These are phyloP conservation scores for Hirsutella minnesotensis DNA, from an alignment of 2,329 filamentous ascomycete species.

Conservation along the genomic window DNA sequence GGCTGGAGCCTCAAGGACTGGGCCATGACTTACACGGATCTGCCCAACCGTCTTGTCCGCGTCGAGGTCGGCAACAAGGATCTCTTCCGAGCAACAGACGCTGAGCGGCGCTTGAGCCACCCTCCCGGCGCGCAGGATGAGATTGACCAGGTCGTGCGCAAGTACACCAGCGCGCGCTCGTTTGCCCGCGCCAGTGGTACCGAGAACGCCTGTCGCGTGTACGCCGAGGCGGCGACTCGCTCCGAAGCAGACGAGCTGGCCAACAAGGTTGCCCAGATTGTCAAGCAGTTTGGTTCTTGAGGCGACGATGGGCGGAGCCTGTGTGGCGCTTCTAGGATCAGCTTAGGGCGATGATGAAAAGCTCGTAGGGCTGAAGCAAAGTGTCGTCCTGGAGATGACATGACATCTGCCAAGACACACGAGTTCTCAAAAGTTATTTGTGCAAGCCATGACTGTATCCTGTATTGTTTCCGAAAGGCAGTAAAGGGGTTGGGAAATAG, in stretches of 20 bases:
- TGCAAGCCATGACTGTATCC: no score
- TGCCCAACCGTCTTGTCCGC: constrained; percentile 89
- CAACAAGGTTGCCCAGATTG: constrained; percentile 65
- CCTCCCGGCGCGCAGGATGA: constrained; percentile 70
- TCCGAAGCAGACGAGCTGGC: constrained; percentile 87
- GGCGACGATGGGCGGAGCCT: constrained; percentile 1
- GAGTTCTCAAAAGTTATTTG: no score
- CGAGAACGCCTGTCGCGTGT: constrained; percentile 91
- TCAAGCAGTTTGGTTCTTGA: constrained; percentile 43
- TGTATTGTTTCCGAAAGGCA: no score
- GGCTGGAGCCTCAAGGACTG: constrained; percentile 82
- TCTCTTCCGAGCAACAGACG: constrained; percentile 82
- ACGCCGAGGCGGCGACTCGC: constrained; percentile 83
- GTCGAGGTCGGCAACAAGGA: constrained; percentile 83
- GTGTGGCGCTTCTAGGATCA: no score
- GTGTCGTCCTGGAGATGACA: no score
- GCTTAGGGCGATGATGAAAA: no score
- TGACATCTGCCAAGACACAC: no score
- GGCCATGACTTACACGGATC: constrained; percentile 84
- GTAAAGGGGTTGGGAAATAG: no score
- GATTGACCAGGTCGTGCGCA: constrained; percentile 79
- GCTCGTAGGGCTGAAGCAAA: no score
- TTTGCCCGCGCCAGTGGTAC: constrained; percentile 92
- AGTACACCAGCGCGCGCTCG: constrained; percentile 78
- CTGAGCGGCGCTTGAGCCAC: constrained; percentile 74